Base-by-base conservation (phyloP, 75 land plant species). In the Pinus albicaulis region DNA sequence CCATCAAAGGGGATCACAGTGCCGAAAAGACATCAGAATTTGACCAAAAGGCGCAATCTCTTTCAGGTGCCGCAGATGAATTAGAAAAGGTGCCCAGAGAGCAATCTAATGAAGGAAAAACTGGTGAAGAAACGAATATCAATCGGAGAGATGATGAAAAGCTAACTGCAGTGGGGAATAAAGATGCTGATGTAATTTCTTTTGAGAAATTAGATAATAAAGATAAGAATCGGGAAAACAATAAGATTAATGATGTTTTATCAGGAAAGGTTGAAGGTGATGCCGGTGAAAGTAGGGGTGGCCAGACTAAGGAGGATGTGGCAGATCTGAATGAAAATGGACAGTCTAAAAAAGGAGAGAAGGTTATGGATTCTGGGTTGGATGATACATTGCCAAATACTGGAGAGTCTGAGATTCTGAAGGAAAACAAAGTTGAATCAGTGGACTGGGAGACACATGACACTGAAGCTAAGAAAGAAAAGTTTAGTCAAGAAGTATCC, bases 371-470 rank as follows among this genome's bases (percentile, higher is more conserved):
- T 26, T 53, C 81, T 1, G 82, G 78, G 69, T 57, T 79, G 10
- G 74, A 77, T 56, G 74, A 66, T 23, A 58, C 80, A 55, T 77
- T 74, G 24, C 74, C 86, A 7, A 78, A 76, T 16, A 86, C 68
- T 57, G 58, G 14, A 3, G 69, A 55, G 25, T 62, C 86, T 24
- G 88, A 82, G 64, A 58, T 82, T 15, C 73, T 81, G 23, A 80
- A 80, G 52, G 89, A 80, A 38, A 72, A 78, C n/a, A 78, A 85
- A 23, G 79, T 76, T 62, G 89, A 76, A 24, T 28, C 34, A 34
- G 72, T 75, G 69, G 24, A 84, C 11, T 94, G 92, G 95, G 34
- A 76, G 16, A 90, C 98, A 15, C 95, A 95, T 63, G 86, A 79
- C 1, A 83, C 57, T 31, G 83, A 92, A 58, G 90, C 95, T 6